Conservation (phyloP, 768 basidiomycete species). For the Podaxis sp. region DNA sequence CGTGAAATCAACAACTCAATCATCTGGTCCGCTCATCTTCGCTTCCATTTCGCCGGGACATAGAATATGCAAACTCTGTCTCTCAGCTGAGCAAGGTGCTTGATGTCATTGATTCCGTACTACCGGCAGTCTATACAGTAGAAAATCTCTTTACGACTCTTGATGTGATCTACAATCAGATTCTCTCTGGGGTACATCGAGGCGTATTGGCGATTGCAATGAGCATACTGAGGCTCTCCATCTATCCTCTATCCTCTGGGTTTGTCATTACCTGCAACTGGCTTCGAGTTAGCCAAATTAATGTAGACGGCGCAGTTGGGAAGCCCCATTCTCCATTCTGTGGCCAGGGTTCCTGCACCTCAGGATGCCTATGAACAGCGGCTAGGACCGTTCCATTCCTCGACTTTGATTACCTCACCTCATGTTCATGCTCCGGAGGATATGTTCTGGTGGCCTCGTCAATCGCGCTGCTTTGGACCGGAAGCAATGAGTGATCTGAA, state of each 20-base stretch:
- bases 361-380: background rate
- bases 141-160: no score
- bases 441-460: no score
- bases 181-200: no score
- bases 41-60: conserved; percentile 22
- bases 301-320: background rate
- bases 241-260: no score
- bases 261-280: background rate
- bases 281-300: background rate
- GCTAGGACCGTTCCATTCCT: background rate
- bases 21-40: conserved; percentile 28
- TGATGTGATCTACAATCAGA: no score
- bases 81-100: conserved; percentile 8
- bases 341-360: background rate
- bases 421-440: background rate
- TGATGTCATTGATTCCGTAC: no score
- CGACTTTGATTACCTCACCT: background rate
- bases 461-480: no score
- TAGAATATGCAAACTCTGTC: background rate
- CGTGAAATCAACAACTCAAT: conserved; percentile 18
- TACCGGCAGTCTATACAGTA: no score
- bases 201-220: no score
- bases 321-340: background rate
- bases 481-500: no score
- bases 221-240: no score